These are phyloP conservation scores for Suillus subaureus DNA, from an alignment of 768 basidiomycete genomes.

Conservation along the genomic window DNA sequence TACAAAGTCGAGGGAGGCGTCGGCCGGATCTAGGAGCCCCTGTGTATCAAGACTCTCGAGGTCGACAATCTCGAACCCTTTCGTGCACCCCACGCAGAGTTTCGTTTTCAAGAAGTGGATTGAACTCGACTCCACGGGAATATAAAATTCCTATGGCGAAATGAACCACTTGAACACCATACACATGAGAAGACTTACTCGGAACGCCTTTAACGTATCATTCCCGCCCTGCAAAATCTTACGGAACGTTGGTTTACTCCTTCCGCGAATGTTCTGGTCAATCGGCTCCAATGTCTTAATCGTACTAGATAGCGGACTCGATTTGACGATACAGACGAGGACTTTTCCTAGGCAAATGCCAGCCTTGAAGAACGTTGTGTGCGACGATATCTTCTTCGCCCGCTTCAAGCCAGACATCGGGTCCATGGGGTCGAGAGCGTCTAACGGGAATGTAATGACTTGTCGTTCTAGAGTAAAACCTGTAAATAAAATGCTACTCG, in stretches of 20 bases:
- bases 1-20: conserved; percentile 91
- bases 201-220: conserved; percentile 90
- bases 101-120: conserved; percentile 97
- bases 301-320: conserved; percentile 91
- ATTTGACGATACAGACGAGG: conserved; percentile 96
- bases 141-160: conserved; percentile 86
- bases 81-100: conserved; percentile 95
- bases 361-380: conserved; percentile 97
- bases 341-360: conserved; percentile 90
- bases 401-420: conserved; percentile 90
- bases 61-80: conserved; percentile 98
- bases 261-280: conserved; percentile 79
- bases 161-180: conserved; percentile 5
- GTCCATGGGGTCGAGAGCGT: conserved; percentile 87
- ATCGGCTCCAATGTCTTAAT: conserved; percentile 98
- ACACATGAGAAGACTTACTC: conserved; percentile 48
- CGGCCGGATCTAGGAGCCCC: conserved; percentile 90
- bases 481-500: conserved; percentile 4
- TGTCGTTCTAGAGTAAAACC: conserved; percentile 68
- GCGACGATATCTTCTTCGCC: conserved; percentile 92
- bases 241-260: conserved; percentile 89
- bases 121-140: conserved; percentile 95
- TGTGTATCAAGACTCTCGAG: conserved; percentile 97
- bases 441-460: conserved; percentile 94
- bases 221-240: conserved; percentile 94